Conservation (phyloP, 2,329 filamentous ascomycete species). For the Fusarium tjaetaba region DNA sequence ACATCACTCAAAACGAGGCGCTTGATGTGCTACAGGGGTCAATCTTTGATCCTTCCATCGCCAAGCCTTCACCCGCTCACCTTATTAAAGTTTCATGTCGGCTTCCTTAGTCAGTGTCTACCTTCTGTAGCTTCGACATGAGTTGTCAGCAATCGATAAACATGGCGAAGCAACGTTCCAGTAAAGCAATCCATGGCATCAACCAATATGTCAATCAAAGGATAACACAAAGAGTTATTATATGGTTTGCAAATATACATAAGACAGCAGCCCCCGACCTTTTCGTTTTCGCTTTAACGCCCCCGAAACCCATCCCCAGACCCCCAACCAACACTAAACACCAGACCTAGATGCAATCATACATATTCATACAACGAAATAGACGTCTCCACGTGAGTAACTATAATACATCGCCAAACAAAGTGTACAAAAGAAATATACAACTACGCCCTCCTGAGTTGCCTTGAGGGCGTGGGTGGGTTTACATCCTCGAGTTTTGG, state of each 20-base stretch:
- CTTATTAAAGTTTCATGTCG: background rate
- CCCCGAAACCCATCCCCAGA: slow-evolving; percentile 1
- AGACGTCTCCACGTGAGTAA: background rate
- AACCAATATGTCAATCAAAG: background rate
- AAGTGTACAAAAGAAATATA: slow-evolving; percentile 20
- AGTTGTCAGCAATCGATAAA: background rate
- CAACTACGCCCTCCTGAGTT: background rate
- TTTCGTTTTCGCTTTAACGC: slow-evolving; percentile 15
- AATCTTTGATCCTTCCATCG: slow-evolving; percentile 19
- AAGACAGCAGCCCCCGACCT: background rate
- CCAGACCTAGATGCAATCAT: slow-evolving; percentile 29
- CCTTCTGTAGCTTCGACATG: background rate
- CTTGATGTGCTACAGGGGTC: slow-evolving; percentile 30
- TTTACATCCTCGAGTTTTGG: slow-evolving; percentile 43
- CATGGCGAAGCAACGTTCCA: background rate
- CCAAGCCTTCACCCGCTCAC: slow-evolving; percentile 24
- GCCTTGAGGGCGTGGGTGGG: background rate
- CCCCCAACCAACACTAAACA: slow-evolving; percentile 14
- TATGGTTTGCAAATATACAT: background rate
- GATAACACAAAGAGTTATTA: background rate
- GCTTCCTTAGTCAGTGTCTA: background rate
- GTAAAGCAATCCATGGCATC: background rate
- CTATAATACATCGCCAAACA: slow-evolving; percentile 14
- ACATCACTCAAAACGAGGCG: background rate
- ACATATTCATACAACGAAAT: slow-evolving; percentile 18